Conservation (phyloP, 2,329 filamentous ascomycete genomes). For the Curvularia spicifera region DNA sequence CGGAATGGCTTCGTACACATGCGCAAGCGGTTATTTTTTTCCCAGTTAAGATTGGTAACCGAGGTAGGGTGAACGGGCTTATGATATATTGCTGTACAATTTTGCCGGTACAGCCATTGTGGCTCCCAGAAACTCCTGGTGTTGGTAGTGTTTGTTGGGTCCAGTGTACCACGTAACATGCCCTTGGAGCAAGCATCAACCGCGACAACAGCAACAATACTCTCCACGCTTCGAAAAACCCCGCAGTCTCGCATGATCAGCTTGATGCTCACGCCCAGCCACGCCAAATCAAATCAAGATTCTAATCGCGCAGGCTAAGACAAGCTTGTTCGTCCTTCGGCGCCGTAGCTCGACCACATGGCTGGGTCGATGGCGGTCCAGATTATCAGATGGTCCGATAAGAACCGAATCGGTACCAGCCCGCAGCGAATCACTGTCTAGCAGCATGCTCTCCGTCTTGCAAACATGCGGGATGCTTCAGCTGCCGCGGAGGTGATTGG, state of each 20-base stretch:
- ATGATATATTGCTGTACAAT: slow-evolving; percentile 10
- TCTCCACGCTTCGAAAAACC: not conserved
- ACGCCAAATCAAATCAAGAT: slow-evolving; percentile 32
- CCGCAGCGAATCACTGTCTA: slow-evolving; percentile 19
- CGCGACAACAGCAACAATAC: not conserved
- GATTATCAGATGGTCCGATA: slow-evolving; percentile 44
- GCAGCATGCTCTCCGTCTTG: slow-evolving; percentile 5
- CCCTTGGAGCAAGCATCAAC: not conserved
- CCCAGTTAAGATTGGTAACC: slow-evolving; percentile 10
- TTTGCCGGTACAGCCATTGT: slow-evolving; percentile 1
- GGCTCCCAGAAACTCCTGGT: not conserved
- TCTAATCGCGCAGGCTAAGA: slow-evolving; percentile 22
- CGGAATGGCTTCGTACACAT: slow-evolving; percentile 6
- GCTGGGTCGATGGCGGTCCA: slow-evolving; percentile 26
- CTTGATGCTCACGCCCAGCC: slow-evolving; percentile 27
- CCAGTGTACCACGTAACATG: not conserved
- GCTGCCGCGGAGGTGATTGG: slow-evolving; percentile 7
- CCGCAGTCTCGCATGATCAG: not conserved
- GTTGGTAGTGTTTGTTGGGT: not conserved
- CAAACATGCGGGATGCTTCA: slow-evolving; percentile 1
- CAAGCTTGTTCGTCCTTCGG: slow-evolving; percentile 19
- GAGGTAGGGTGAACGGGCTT: slow-evolving; percentile 10
- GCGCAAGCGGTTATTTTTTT: slow-evolving; percentile 7
- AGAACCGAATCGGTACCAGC: slow-evolving; percentile 14
- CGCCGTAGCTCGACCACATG: slow-evolving; percentile 25